Conservation (phyloP, 1,139 yeast species). For the Sugiyamaella neomexicana region DNA sequence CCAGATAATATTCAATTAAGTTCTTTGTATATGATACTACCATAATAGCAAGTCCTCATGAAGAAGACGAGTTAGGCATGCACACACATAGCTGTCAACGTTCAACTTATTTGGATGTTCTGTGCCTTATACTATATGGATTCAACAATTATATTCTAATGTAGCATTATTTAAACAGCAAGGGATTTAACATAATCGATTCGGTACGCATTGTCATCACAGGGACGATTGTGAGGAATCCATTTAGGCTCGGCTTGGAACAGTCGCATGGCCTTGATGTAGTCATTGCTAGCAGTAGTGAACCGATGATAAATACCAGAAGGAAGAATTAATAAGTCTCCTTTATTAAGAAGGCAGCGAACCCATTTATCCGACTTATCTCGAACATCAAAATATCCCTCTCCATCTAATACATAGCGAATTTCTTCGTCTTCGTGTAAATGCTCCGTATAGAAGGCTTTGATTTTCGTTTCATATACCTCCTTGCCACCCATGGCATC, state of each 20-base stretch:
- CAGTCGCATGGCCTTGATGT: conserved; percentile 74
- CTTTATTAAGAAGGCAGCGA: conserved; percentile 60
- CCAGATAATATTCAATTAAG: too few species aligned
- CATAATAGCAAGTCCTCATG: too few species aligned
- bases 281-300: conserved; percentile 63
- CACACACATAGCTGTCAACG: not conserved
- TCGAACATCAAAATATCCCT: conserved; percentile 89
- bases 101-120: too few species aligned
- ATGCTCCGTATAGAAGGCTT: conserved; percentile 79
- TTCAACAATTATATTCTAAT: not conserved
- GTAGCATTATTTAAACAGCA: not conserved
- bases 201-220: conserved; percentile 46
- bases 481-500: conserved; percentile 65
- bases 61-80: too few species aligned
- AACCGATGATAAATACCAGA: conserved; percentile 94
- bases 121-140: too few species aligned
- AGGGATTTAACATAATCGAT: conserved; percentile 42
- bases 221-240: conserved; percentile 80
- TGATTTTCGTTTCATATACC: conserved; percentile 64
- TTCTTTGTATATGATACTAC: too few species aligned
- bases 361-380: conserved; percentile 71
- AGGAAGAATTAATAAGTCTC: conserved; percentile 66
- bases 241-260: conserved; percentile 96
- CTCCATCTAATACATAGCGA: conserved; percentile 84
- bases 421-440: conserved; percentile 97